Conservation (phyloP, 1,284 basidiomycete species). For the Ustilago cynodontis region DNA sequence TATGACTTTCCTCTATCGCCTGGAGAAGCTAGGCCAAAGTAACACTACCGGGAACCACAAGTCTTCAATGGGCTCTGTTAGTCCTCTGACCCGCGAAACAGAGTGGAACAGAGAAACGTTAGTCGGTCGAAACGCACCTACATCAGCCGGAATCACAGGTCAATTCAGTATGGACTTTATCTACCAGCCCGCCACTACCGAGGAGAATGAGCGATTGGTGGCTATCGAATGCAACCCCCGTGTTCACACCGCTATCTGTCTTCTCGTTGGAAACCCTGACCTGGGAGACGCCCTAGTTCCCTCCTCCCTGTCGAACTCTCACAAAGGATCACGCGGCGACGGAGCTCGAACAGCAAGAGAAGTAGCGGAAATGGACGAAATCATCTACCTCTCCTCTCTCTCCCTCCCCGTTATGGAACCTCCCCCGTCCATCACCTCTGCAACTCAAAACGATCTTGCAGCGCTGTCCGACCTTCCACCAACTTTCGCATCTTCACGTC, state of each 20-base stretch:
- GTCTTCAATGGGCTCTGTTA: background rate
- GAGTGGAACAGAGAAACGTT: constrained; percentile 35
- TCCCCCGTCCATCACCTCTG: background rate
- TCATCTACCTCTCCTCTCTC: constrained; percentile 39
- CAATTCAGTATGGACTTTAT: constrained; percentile 73
- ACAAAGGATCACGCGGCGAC: background rate
- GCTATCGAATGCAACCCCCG: constrained; percentile 72
- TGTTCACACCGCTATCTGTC: constrained; percentile 71
- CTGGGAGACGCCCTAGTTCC: constrained; percentile 44
- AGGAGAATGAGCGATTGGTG: constrained; percentile 67
- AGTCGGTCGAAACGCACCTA: constrained; percentile 30
- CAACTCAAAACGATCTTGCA: constrained; percentile 11
- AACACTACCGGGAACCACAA: background rate
- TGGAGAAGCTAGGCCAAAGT: constrained; percentile 35
- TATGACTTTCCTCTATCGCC: constrained; percentile 64
- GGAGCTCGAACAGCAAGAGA: background rate
- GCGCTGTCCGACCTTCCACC: constrained; percentile 28
- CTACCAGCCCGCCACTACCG: constrained; percentile 61
- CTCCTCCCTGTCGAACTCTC: constrained; percentile 2
- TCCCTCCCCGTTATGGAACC: constrained; percentile 41
- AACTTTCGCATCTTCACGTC: constrained; percentile 32
- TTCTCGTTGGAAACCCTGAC: constrained; percentile 62
- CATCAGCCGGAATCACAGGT: constrained; percentile 65
- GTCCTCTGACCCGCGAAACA: background rate
- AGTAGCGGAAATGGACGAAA: constrained; percentile 28